Evolutionary conservation across 805 yeast species (phyloP), one percentile per base, ranked within the genome.

Genomic region (Ogataea ganodermae): DNA sequence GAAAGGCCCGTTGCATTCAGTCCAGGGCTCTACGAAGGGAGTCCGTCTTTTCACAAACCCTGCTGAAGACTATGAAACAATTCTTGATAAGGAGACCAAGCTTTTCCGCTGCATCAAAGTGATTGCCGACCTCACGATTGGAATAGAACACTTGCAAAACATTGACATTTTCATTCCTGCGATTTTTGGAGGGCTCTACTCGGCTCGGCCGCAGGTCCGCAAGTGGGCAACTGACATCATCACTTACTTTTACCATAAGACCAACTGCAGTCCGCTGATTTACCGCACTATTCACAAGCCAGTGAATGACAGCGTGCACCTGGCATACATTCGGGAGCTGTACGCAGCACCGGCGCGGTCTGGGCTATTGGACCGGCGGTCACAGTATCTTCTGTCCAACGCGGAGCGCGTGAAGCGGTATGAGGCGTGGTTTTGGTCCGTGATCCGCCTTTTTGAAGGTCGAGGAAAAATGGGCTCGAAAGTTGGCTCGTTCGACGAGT

Each of bases 401-500:
- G 45, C 52, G 3, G 56, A 70, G 30, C 54, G 55, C 13, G 56
- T 61, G 14, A 54, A 55, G 35, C 56, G 60, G 38, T 64, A 62
- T 40, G 72, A 68, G 44, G 66, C 65, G 0, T 68, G 71, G 71
- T 49, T 68, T 16, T 61, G 67, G 66, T 55, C 65, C 14, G 56
- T 59, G 16, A 50, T 59, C 21, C 44, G 68, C 23, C 46, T 65
- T 2, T 53, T 67, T 23, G 59, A 62, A 42, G 97, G 97, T 2
- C 77, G 91, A 56, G 98, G 98, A 6, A 85, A 82, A 58, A 75
- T 87, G 77, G 96, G 97, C 9, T 88, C 97, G 0, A 66, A 85
- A 58, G 98, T 92, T 7, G 97, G 97, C 1, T 96, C 97, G 0
- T 84, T 89, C 49, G 94, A 85, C 8, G 97, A 92, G 55, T 76